These are phyloP conservation scores for Forsythia viridissima DNA, from an alignment of 257 asterid species.

Conservation along the genomic window DNA sequence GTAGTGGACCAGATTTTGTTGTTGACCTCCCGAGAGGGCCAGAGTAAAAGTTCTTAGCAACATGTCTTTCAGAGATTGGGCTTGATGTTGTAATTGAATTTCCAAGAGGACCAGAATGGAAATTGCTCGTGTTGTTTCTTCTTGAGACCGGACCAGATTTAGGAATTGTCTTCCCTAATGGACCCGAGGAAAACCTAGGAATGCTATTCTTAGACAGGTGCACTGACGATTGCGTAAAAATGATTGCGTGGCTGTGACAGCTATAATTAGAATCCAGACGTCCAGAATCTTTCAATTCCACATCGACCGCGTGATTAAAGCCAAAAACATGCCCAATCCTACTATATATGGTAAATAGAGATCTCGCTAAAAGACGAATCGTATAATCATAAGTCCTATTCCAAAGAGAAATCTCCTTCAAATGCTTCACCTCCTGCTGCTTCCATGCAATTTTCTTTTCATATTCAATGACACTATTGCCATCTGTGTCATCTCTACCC, in stretches of 20 bases:
- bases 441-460: conserved; percentile 82
- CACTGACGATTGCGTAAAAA: conserved; percentile 70
- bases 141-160: conserved; percentile 67
- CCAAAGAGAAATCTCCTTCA: conserved; percentile 79
- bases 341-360: conserved; percentile 62
- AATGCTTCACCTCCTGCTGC: conserved; percentile 75
- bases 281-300: conserved; percentile 50
- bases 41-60: conserved; percentile 46
- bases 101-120: conserved; percentile 67
- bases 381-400: conserved; percentile 70
- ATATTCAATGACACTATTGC: conserved; percentile 65
- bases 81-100: conserved; percentile 44
- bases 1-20: conserved; percentile 46
- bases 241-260: conserved; percentile 60
- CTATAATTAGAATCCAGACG: conserved; percentile 40
- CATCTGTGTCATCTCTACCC: conserved; percentile 55
- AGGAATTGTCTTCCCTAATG: conserved; percentile 40
- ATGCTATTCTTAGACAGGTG: conserved; percentile 63
- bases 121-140: conserved; percentile 35
- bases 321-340: conserved; percentile 90
- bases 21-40: conserved; percentile 62
- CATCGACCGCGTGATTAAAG: conserved; percentile 39
- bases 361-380: conserved; percentile 69
- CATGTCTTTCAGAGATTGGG: conserved; percentile 40
- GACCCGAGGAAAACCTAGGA: conserved; percentile 54